Conservation (phyloP, 2,329 filamentous ascomycete species). For the Alternaria tenuissima region DNA sequence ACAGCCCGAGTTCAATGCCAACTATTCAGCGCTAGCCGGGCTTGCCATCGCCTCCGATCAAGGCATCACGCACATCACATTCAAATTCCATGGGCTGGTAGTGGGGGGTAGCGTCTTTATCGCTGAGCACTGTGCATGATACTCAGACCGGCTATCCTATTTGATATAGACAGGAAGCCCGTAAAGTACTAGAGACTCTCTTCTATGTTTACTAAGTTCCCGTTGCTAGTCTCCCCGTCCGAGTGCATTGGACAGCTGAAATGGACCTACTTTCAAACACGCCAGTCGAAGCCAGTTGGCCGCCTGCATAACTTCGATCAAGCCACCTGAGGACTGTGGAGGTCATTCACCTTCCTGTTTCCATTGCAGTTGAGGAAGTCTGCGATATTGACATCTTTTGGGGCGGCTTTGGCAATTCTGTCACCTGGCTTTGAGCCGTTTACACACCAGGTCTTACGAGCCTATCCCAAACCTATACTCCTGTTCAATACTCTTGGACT, state of each 20-base stretch:
- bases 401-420: neutral
- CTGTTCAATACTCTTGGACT: neutral
- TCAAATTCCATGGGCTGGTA: too few relatives aligned
- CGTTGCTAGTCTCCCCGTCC: neutral
- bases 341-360: neutral
- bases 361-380: neutral
- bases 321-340: neutral
- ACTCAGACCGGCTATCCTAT: neutral
- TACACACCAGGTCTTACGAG: neutral
- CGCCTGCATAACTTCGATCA: too few relatives aligned
- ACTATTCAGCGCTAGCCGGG: too few relatives aligned
- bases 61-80: too few relatives aligned
- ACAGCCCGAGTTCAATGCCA: neutral
- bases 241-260: neutral
- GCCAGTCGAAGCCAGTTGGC: neutral
- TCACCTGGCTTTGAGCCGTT: neutral
- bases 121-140: neutral
- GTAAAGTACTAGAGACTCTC: neutral
- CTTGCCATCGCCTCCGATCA: too few relatives aligned
- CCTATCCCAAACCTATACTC: neutral
- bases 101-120: neutral
- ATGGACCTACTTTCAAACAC: neutral
- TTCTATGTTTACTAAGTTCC: neutral
- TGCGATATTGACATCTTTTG: neutral
- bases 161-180: neutral